Evolutionary conservation across 1,139 yeast genomes (phyloP), one percentile per base, ranked within the genome.

Genomic region (Geotrichum macrosporum): DNA sequence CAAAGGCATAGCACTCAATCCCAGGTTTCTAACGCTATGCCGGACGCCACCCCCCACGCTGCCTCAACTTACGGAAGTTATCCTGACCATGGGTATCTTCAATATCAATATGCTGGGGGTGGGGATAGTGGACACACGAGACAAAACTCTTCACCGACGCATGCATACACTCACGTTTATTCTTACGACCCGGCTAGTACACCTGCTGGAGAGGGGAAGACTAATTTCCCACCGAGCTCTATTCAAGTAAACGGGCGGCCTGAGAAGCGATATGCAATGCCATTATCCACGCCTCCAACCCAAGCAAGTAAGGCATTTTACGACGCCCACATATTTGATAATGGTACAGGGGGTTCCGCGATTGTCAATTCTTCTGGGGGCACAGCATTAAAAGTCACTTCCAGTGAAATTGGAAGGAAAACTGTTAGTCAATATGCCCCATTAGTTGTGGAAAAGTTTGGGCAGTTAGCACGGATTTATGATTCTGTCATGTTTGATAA

Each of bases 391-490:
- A 33, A 48, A 15, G 27, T 22, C 6, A 33, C 41, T 32, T 9
- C 39, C 4, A 46, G 50, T 37, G 41, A 30, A 12, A 37, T 47
- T 12, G 50, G 49, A 3, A 35, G 22, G 5, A 26, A 29, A 6
- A 32, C 42, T 6, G 20, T 39, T 19, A 18, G 15, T 5, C 53
- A 62, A 35, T 66, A 70, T 2, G 67, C 75, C 0, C 69, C 71
- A 5, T 66, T 67, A 21, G 57, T 78, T 48, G 57, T 71, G 13
- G 77, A 74, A 18, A 68, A 70, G 30, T 61, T 82, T 49, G 76
- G 73, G 38, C 77, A 73, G 16, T 63, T 80, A 35, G 80, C 86
- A 0, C 69, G 68, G 44, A 72, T 78, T 0, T 81, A 76, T 57
- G 83, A 79, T 51, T 57, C 63, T 4, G 81, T 76, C 53, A 57